Conservation (phyloP, 352 stramenopile species). For the Globisporangium echinulatum region DNA sequence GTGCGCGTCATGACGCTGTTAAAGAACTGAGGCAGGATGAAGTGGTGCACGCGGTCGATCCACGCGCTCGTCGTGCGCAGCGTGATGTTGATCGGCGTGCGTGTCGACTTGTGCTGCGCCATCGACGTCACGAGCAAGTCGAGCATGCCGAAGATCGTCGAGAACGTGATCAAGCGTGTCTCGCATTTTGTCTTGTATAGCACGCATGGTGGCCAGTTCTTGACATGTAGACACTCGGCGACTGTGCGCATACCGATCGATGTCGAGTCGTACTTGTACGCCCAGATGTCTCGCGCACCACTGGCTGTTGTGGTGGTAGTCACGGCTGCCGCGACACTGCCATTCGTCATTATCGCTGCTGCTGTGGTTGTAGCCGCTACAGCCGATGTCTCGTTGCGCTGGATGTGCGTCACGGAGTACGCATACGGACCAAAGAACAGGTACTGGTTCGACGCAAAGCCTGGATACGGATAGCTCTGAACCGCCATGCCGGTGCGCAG, state of each 20-base stretch:
- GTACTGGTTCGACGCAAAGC: conserved; percentile 1
- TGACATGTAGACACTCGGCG: conserved; percentile 4
- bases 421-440: conserved; percentile 5
- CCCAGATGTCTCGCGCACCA: background rate
- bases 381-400: background rate
- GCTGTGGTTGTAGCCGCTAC: no score
- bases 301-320: no score
- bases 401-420: conserved; percentile 2
- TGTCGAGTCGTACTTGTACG: conserved; percentile 17
- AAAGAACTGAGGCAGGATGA: conserved; percentile 21
- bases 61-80: conserved; percentile 7
- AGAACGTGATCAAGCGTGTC: background rate
- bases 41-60: conserved; percentile 17
- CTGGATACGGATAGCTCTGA: background rate
- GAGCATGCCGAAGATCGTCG: conserved; percentile 6
- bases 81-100: background rate
- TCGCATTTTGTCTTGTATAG: conserved; percentile 7
- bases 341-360: background rate
- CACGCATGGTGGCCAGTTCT: conserved; percentile 3
- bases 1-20: conserved; percentile 5
- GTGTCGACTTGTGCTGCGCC: background rate
- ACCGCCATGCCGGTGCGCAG: background rate
- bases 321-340: background rate
- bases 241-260: conserved; percentile 8
- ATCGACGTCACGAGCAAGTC: conserved; percentile 3